Evolutionary conservation across 139 green algal species (phyloP), one percentile per base, ranked within the genome.

Genomic region (Tetraselmis striata): DNA sequence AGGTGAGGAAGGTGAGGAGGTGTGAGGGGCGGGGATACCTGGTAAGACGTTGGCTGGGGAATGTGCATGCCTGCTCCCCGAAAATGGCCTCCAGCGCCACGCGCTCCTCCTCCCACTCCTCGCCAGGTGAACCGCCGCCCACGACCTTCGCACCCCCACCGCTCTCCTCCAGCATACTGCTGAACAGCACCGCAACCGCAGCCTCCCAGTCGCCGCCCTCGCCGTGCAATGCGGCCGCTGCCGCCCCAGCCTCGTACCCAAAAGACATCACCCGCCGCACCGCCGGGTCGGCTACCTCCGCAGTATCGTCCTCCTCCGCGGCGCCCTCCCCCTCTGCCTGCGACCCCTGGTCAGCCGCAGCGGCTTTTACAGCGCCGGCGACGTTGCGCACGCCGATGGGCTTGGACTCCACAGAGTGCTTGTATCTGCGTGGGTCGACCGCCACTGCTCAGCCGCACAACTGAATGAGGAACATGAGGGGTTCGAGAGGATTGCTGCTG

Each of bases 41-140:
- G 5, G 45, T 67, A 18, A 67, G 45, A 25, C 45, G 45, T 25
- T 5, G 45, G 45, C 11, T 25, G 45, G 18, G 11, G 45, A 67
- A 67, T 5, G 11, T 67, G 45, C 45, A 67, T 5, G 5, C 11
- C 45, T 67, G 11, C 45, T 88, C 82, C 0, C 83, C 92, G 78
- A 94, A 95, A 23, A 97, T 96, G 2, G 91, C 91, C 30, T 90
- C 84, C 59, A 97, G 81, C 30, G 91, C 94, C 77, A 89, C 87
- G 0, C 84, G 59, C 87, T 97, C 94, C 75, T 96, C 93, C 11
- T 32, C 32, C 90, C 91, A 93, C 78, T 58, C 80, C 25, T 86
- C 78, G 32, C 29, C 23, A 30, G 29, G 22, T 25, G 24, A 31
- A 28, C 32, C 31, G 67, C 77, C 0, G 18, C 75, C 22, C 29